Conservation (phyloP, 768 basidiomycete species). For the Tylopilus felleus region DNA sequence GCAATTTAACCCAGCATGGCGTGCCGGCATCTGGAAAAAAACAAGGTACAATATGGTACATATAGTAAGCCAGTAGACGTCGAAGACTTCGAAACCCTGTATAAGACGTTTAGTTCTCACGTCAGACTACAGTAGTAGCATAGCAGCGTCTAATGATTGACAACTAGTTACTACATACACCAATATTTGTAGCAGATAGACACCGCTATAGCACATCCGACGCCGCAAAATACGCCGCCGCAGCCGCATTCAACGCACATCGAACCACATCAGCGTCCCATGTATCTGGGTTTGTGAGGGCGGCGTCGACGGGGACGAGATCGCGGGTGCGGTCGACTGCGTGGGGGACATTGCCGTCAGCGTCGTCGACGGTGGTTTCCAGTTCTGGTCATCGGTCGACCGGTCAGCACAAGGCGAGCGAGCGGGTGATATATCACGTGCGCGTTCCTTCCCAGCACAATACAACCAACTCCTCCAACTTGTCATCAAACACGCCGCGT, state of each 20-base stretch:
- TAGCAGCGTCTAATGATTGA: too few species aligned
- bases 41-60: too few species aligned
- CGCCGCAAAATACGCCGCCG: conserved; percentile 18
- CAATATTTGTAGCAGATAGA: too few species aligned
- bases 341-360: too few species aligned
- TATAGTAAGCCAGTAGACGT: too few species aligned
- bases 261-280: conserved; percentile 12
- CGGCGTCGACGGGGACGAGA: conserved; percentile 6
- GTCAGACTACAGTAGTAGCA: too few species aligned
- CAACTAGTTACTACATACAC: too few species aligned
- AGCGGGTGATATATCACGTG: conserved; percentile 37
- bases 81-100: too few species aligned
- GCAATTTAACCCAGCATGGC: too few species aligned
- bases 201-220: too few species aligned
- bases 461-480: conserved; percentile 86
- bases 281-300: neutral
- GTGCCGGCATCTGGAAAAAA: too few species aligned
- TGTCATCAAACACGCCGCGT: conserved; percentile 75
- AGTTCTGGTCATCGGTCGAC: conserved; percentile 44
- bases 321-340: neutral
- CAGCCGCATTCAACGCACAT: conserved; percentile 15
- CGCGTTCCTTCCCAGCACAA: conserved; percentile 70
- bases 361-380: conserved; percentile 48
- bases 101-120: too few species aligned
- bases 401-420: neutral